A percentile compares a stretch with the other conserved stretches of the same genome.
Evolutionary conservation across 169 alveolate species (phyloP).

Genomic region (Plasmodium reichenowi): DNA sequence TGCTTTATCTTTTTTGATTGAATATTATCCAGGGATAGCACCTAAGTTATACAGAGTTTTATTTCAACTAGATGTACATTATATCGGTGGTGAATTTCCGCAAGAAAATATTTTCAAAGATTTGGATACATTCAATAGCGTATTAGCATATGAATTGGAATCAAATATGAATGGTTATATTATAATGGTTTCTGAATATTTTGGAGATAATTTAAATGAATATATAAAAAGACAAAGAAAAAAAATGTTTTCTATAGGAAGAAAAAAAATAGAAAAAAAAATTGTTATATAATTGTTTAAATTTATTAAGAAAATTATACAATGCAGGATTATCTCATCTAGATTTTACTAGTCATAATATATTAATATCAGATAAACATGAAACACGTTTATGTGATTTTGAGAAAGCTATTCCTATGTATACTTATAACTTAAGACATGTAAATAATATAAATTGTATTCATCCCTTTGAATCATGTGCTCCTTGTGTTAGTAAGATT

Average conservation of each 20-base stretch:
- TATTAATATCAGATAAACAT: conserved; percentile 78
- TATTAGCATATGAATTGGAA: conserved; percentile 20
- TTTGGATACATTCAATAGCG: conserved; percentile 45
- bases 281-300: conserved; percentile 70
- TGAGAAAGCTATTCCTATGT: conserved; percentile 85
- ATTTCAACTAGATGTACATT: conserved; percentile 70
- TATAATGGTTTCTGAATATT: conserved; percentile 80
- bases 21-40: conserved; percentile 77
- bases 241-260: not conserved
- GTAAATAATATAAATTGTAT: conserved; percentile 72
- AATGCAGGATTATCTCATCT: conserved; percentile 85
- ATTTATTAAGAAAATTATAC: conserved; percentile 79
- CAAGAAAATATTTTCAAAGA: conserved; percentile 16
- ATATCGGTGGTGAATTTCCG: not conserved
- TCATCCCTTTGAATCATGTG: conserved; percentile 83
- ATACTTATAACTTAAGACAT: conserved; percentile 77
- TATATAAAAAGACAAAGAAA: conserved; percentile 77
- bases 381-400: conserved; percentile 85
- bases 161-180: conserved; percentile 78
- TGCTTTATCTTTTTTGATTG: conserved; percentile 80
- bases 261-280: no score
- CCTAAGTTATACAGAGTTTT: conserved; percentile 82
- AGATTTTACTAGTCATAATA: conserved; percentile 87
- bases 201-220: conserved; percentile 80
- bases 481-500: conserved; percentile 87